A percentile compares a stretch with the other conserved stretches of the same genome.
Conservation (phyloP, 768 basidiomycete genomes). For the Roridomyces roridus region DNA sequence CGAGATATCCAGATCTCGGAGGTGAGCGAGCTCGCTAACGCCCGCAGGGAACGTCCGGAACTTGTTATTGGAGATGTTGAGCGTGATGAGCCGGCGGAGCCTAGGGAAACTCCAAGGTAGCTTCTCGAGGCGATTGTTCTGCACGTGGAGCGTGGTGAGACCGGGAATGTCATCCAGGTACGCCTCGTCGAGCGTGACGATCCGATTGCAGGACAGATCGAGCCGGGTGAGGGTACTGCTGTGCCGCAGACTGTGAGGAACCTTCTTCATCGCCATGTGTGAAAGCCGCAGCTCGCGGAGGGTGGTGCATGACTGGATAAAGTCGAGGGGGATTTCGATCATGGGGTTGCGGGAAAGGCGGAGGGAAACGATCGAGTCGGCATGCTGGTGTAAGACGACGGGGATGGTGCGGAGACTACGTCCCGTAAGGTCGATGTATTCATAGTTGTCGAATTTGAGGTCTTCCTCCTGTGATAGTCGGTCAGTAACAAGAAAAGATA, state of each 20-base stretch:
- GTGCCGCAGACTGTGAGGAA: constrained; percentile 84
- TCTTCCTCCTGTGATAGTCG: constrained; percentile 67
- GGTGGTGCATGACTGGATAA: constrained; percentile 85
- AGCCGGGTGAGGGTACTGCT: constrained; percentile 76
- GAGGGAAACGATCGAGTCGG: constrained; percentile 82
- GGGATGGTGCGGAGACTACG: constrained; percentile 88
- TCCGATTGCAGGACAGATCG: constrained; percentile 91
- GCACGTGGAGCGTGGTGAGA: constrained; percentile 71
- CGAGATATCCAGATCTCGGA: constrained; percentile 90
- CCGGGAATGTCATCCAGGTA: constrained; percentile 77
- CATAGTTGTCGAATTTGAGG: constrained; percentile 70
- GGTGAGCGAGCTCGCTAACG: constrained; percentile 72
- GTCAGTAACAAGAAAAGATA: background rate
- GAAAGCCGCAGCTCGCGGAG: constrained; percentile 87
- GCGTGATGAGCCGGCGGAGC: constrained; percentile 68
- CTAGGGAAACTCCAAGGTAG: constrained; percentile 88
- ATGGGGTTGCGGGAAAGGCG: constrained; percentile 94
- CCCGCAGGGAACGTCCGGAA: constrained; percentile 78
- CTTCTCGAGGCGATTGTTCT: constrained; percentile 91
- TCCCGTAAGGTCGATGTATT: constrained; percentile 82
- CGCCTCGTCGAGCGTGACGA: constrained; percentile 87
- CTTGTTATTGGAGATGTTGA: constrained; percentile 97
- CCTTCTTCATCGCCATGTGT: constrained; percentile 93
- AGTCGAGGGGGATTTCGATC: constrained; percentile 95
- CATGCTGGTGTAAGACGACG: constrained; percentile 82